Conservation (phyloP, 2,329 filamentous ascomycete species). For the Teratosphaeria nubilosa region DNA sequence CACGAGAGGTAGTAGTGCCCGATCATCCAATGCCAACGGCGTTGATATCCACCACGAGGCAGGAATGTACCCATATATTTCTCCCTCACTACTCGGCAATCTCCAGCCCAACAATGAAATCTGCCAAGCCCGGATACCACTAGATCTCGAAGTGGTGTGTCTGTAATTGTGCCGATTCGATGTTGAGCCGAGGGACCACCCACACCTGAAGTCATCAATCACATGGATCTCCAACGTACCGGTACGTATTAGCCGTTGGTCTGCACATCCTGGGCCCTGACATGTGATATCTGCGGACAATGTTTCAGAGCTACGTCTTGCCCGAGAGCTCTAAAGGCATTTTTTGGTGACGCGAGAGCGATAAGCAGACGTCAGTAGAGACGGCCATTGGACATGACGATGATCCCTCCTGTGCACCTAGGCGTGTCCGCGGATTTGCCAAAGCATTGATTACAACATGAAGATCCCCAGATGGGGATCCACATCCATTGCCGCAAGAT, state of each 20-base stretch:
- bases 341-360: neutral
- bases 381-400: neutral
- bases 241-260: neutral
- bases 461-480: too few species aligned
- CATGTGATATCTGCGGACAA: neutral
- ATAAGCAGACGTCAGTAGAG: neutral
- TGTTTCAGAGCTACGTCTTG: neutral
- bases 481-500: neutral
- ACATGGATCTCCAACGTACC: neutral
- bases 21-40: too few species aligned
- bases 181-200: neutral
- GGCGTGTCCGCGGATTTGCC: neutral
- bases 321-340: neutral
- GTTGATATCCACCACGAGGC: neutral
- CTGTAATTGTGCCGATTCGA: neutral
- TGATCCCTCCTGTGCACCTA: neutral
- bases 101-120: neutral
- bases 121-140: neutral
- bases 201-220: neutral
- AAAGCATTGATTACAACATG: neutral
- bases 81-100: neutral
- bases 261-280: neutral
- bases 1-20: too few species aligned
- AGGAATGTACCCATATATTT: neutral
- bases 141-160: neutral